Conservation (phyloP, 441 rosid species). For the Raphanus hybrid region DNA sequence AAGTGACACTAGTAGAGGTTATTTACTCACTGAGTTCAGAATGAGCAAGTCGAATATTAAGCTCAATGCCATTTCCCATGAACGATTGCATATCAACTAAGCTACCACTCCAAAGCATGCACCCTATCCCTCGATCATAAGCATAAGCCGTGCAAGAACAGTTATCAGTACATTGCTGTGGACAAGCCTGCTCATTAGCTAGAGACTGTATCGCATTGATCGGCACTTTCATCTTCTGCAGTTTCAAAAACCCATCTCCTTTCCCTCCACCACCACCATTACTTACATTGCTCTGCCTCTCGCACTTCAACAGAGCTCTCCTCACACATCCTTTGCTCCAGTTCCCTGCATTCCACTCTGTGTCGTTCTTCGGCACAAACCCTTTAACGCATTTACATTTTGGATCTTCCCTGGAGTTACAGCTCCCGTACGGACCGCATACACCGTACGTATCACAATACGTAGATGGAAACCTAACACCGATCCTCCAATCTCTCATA, state of each 20-base stretch:
- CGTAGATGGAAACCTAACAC: background rate
- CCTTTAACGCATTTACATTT: background rate
- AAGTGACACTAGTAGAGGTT: background rate
- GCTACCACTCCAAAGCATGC: conserved; percentile 51
- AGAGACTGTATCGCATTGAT: conserved; percentile 35
- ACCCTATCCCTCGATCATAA: conserved; percentile 52
- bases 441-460: background rate
- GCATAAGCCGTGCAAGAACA: conserved; percentile 67
- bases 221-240: conserved; percentile 48
- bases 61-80: conserved; percentile 44
- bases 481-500: background rate
- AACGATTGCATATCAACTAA: conserved; percentile 51
- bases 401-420: background rate
- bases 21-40: conserved; percentile 51
- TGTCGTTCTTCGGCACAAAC: background rate
- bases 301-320: conserved; percentile 39
- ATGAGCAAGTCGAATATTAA: conserved; percentile 47
- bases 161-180: conserved; percentile 43
- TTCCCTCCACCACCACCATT: conserved; percentile 32
- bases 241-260: conserved; percentile 49
- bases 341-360: conserved; percentile 24
- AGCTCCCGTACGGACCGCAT: background rate
- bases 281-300: conserved; percentile 31
- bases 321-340: conserved; percentile 58
- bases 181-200: conserved; percentile 41